Percentiles rank a stretch among this genome's conserved stretches.
These are phyloP conservation scores for Bullera alba DNA, from an alignment of 768 basidiomycete genomes.

Conservation along the genomic window DNA sequence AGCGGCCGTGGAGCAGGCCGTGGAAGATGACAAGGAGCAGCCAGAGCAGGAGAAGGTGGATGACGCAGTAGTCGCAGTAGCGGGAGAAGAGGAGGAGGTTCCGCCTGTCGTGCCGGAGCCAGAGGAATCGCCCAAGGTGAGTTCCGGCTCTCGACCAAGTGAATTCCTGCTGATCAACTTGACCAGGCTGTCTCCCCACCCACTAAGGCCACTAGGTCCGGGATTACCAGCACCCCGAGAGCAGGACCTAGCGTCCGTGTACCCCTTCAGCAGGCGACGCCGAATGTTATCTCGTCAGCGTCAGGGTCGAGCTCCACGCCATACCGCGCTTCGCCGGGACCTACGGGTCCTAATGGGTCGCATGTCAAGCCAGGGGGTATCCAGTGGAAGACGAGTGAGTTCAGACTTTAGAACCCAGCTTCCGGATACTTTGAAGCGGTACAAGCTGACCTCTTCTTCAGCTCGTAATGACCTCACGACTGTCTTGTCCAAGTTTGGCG, in stretches of 20 bases:
- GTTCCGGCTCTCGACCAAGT: too few relatives aligned
- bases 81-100: too few relatives aligned
- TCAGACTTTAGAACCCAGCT: not conserved
- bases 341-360: constrained; percentile 13
- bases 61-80: too few relatives aligned
- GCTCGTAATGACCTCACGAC: constrained; percentile 27
- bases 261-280: constrained; percentile 1
- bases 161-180: too few relatives aligned
- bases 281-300: not conserved
- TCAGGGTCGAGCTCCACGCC: too few relatives aligned
- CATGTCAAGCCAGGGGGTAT: constrained; percentile 24
- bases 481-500: constrained; percentile 31
- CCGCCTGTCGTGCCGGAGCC: too few relatives aligned
- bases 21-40: not conserved
- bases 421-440: not conserved
- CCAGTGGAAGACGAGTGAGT: constrained; percentile 35
- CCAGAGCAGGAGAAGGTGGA: not conserved
- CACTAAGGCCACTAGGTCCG: too few relatives aligned
- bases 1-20: not conserved
- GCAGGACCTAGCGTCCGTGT: not conserved
- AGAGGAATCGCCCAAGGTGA: too few relatives aligned
- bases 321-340: constrained; percentile 24
- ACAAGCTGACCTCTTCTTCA: constrained; percentile 6
- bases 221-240: not conserved
- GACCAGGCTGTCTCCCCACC: not conserved